Evolutionary conservation across 73 alveolate species (phyloP).

Genomic region (Stentor coeruleus): DNA sequence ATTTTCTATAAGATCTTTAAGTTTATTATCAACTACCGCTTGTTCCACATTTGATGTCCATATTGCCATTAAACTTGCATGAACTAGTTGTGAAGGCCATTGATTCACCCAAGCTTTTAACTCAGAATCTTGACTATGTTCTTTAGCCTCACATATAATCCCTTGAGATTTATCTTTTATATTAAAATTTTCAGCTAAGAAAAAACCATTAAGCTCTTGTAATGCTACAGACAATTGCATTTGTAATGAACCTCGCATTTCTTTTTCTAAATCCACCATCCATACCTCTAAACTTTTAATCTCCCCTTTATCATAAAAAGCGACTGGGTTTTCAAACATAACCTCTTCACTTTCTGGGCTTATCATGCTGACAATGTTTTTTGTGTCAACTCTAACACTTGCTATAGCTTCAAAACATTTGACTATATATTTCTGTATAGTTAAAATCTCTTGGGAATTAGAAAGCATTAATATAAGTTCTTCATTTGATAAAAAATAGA

Average conservation of each 20-base stretch:
- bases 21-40: constrained; percentile 30
- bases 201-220: no score
- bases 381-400: constrained; percentile 36
- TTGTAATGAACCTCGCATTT: constrained; percentile 55
- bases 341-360: constrained; percentile 76
- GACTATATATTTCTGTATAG: constrained; percentile 69
- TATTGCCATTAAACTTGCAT: constrained; percentile 44
- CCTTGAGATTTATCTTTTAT: no score
- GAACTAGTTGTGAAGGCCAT: constrained; percentile 61
- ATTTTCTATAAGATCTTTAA: constrained; percentile 27
- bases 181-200: no score
- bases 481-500: constrained; percentile 99
- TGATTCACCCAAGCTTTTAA: constrained; percentile 58
- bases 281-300: constrained; percentile 67
- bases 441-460: constrained; percentile 86
- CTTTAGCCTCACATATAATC: no score
- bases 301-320: constrained; percentile 67
- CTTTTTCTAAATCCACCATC: constrained; percentile 53
- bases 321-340: constrained; percentile 47
- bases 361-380: constrained; percentile 42
- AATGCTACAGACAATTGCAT: constrained; percentile 30
- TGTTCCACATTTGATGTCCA: constrained; percentile 51
- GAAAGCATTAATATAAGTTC: constrained; percentile 98
- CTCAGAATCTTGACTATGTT: constrained; percentile 43
- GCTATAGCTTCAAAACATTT: constrained; percentile 64